phyloP scores from a whole-genome alignment of 495 filamentous ascomycete species.

The Penicillium nucicola region DNA sequence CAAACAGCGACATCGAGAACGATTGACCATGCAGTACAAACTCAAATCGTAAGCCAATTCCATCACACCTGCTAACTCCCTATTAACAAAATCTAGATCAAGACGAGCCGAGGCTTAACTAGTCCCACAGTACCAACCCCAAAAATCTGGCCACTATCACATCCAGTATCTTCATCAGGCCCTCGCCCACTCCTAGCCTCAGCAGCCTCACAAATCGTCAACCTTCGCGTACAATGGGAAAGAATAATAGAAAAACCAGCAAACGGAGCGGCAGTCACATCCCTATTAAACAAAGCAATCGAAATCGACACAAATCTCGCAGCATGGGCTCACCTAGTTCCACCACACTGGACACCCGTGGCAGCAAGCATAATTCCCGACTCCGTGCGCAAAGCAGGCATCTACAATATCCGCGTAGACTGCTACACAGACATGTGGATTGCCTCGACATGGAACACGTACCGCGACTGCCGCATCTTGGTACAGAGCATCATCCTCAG shows the following conservation, averaged over 20 bases:
- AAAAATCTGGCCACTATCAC: slow-evolving; percentile 24
- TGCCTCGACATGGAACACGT: slow-evolving; percentile 60
- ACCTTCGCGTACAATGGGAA: slow-evolving; percentile 28
- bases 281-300: slow-evolving; percentile 22
- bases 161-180: slow-evolving; percentile 9
- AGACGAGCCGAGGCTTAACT: slow-evolving; percentile 18
- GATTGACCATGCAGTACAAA: slow-evolving; percentile 26
- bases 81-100: slow-evolving; percentile 19
- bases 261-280: slow-evolving; percentile 9
- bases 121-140: slow-evolving; percentile 27
- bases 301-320: slow-evolving; percentile 26
- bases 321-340: slow-evolving; percentile 28
- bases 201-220: slow-evolving; percentile 23
- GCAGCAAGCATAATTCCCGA: slow-evolving; percentile 31
- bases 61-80: not conserved
- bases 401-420: slow-evolving; percentile 55
- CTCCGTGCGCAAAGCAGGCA: slow-evolving; percentile 29
- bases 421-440: slow-evolving; percentile 59
- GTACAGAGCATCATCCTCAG: slow-evolving; percentile 49
- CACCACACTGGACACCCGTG: slow-evolving; percentile 27
- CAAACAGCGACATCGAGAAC: slow-evolving; percentile 13
- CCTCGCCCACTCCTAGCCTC: slow-evolving; percentile 22
- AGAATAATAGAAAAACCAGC: not conserved
- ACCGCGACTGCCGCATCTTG: slow-evolving; percentile 56
- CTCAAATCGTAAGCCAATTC: slow-evolving; percentile 27